These are phyloP conservation scores for Ustilago vetiveriae DNA, from an alignment of 1,284 basidiomycete species.

Conservation along the genomic window DNA sequence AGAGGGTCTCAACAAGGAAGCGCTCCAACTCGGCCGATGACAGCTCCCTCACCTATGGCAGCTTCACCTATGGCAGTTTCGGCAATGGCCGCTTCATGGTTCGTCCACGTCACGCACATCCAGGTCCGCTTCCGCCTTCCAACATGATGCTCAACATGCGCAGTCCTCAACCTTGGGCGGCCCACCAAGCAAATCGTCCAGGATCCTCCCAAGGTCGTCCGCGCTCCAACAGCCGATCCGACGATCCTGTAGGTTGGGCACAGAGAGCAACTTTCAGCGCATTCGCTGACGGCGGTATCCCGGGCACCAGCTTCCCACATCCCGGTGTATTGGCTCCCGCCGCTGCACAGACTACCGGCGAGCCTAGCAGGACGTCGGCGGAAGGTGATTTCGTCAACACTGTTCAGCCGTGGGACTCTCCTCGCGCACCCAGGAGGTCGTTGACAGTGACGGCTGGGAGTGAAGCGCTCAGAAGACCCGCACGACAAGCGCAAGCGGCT, in stretches of 20 bases:
- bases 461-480: background rate
- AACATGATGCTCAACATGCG: conserved; percentile 14
- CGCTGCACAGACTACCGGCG: background rate
- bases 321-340: conserved; percentile 11
- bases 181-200: background rate
- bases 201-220: conserved; percentile 4
- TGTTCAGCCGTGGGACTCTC: conserved; percentile 38
- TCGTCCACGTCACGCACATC: conserved; percentile 36
- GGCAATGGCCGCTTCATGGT: conserved; percentile 17
- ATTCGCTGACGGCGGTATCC: conserved; percentile 27
- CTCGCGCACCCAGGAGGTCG: conserved; percentile 8
- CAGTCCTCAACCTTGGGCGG: conserved; percentile 15
- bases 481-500: background rate
- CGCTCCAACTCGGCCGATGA: conserved; percentile 37
- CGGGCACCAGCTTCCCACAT: conserved; percentile 39
- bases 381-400: conserved; percentile 28
- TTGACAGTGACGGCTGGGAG: conserved; percentile 8
- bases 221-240: conserved; percentile 25
- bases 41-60: conserved; percentile 4
- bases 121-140: conserved; percentile 20
- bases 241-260: conserved; percentile 16
- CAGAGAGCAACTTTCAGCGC: conserved; percentile 9
- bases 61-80: conserved; percentile 23
- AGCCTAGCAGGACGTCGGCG: conserved; percentile 2
- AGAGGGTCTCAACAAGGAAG: conserved; percentile 4